phyloP scores from a whole-genome alignment of 306 rosid species.

The Lathyrus sativus region DNA sequence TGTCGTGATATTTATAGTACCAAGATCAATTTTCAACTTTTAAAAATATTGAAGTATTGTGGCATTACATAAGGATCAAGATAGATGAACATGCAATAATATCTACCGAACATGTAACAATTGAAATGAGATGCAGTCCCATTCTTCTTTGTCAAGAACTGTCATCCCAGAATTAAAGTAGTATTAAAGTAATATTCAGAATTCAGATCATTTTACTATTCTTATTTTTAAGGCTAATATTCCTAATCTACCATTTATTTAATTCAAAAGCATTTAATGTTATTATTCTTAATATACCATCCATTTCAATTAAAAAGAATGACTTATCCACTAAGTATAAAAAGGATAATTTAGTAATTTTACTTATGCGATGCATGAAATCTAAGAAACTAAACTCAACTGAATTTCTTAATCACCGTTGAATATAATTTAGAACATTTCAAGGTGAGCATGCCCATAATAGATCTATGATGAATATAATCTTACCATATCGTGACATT shows the following conservation, averaged over 20 bases:
- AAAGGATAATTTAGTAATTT: too few relatives aligned
- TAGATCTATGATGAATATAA: background rate
- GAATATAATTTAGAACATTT: too few relatives aligned
- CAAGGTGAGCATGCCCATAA: background rate
- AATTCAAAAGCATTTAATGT: too few relatives aligned
- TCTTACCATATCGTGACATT: background rate
- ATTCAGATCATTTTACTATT: constrained; percentile 19
- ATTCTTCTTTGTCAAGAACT: background rate
- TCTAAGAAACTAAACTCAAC: too few relatives aligned
- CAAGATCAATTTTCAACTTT: constrained; percentile 2
- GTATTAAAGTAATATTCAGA: background rate
- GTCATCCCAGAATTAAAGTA: constrained; percentile 1
- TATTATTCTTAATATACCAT: too few relatives aligned
- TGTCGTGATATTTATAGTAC: background rate
- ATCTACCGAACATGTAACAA: constrained; percentile 5
- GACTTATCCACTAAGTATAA: too few relatives aligned
- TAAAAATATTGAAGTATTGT: constrained; percentile 2
- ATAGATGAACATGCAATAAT: constrained; percentile 1
- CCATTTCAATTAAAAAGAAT: too few relatives aligned
- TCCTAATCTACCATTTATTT: too few relatives aligned
- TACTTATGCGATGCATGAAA: too few relatives aligned
- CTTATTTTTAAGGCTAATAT: background rate
- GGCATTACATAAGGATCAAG: background rate
- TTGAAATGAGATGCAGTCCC: background rate
- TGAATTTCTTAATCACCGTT: too few relatives aligned